Conservation (phyloP, 371 early-diverging fungal genomes). For the Mucor indicus region DNA sequence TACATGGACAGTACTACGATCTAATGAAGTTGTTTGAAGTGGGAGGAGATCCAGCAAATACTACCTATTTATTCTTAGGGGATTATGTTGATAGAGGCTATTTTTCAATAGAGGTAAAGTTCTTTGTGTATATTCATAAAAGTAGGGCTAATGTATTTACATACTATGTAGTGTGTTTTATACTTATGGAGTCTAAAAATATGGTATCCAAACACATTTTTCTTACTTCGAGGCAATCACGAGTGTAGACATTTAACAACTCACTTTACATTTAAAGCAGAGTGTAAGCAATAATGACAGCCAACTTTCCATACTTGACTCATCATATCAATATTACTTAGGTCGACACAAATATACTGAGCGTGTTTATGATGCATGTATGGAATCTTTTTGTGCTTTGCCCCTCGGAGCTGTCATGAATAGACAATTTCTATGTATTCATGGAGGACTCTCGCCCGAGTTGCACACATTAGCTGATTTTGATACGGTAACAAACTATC, state of each 20-base stretch:
- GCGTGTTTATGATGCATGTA: conserved; percentile 86
- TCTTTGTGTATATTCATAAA: background rate
- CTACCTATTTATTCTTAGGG: conserved; percentile 91
- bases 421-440: conserved; percentile 96
- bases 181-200: conserved; percentile 90
- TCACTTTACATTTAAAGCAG: conserved; percentile 96
- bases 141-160: background rate
- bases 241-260: conserved; percentile 97
- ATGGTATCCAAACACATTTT: conserved; percentile 90
- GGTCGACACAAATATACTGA: conserved; percentile 94
- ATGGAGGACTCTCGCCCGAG: conserved; percentile 98
- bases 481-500: conserved; percentile 23
- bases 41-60: conserved; percentile 89
- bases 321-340: no score
- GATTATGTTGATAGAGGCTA: conserved; percentile 99
- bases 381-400: conserved; percentile 92
- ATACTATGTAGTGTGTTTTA: conserved; percentile 71
- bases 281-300: conserved; percentile 82
- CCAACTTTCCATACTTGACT: no score
- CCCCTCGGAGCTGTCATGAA: conserved; percentile 97
- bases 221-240: conserved; percentile 97
- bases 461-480: conserved; percentile 86
- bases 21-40: conserved; percentile 98
- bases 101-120: conserved; percentile 76
- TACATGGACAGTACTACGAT: conserved; percentile 99